Conservation (phyloP, 768 basidiomycete genomes). For the Amanita exitialis region DNA sequence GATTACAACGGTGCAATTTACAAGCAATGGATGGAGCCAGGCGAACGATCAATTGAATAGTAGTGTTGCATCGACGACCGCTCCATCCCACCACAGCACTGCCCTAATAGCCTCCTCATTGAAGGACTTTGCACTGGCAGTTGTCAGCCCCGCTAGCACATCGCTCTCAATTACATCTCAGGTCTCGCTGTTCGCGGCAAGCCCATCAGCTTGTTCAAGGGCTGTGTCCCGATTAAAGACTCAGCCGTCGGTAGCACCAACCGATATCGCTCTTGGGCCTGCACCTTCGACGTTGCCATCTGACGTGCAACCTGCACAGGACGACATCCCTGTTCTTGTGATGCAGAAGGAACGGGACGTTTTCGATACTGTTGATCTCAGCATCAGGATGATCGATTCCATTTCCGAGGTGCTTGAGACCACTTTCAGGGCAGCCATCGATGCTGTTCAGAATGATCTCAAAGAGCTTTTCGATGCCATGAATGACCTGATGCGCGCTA, state of each 20-base stretch:
- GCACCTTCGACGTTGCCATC: slow-evolving; percentile 13
- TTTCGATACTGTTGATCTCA: slow-evolving; percentile 22
- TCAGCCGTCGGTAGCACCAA: slow-evolving; percentile 12
- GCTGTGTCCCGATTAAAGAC: slow-evolving; percentile 11
- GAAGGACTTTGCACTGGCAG: slow-evolving; percentile 41
- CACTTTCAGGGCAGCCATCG: slow-evolving; percentile 31
- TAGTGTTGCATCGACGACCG: background rate
- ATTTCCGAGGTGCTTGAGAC: slow-evolving; percentile 39
- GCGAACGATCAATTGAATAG: background rate
- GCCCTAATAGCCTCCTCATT: slow-evolving; percentile 27
- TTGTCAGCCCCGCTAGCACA: slow-evolving; percentile 39
- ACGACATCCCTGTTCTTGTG: slow-evolving; percentile 16
- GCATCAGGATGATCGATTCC: slow-evolving; percentile 31
- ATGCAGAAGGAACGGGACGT: slow-evolving; percentile 12
- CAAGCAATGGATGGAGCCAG: background rate
- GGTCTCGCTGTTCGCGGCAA: slow-evolving; percentile 10
- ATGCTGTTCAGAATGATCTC: slow-evolving; percentile 40
- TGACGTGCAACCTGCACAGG: background rate
- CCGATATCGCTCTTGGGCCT: slow-evolving; percentile 17
- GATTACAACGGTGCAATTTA: background rate
- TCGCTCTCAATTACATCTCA: slow-evolving; percentile 23
- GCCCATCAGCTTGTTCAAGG: slow-evolving; percentile 11
- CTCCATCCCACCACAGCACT: slow-evolving; percentile 9
- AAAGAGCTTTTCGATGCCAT: slow-evolving; percentile 49
- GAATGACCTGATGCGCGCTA: slow-evolving; percentile 42